Conservation (phyloP, 345 rosid genomes). For the Salix purpurea region DNA sequence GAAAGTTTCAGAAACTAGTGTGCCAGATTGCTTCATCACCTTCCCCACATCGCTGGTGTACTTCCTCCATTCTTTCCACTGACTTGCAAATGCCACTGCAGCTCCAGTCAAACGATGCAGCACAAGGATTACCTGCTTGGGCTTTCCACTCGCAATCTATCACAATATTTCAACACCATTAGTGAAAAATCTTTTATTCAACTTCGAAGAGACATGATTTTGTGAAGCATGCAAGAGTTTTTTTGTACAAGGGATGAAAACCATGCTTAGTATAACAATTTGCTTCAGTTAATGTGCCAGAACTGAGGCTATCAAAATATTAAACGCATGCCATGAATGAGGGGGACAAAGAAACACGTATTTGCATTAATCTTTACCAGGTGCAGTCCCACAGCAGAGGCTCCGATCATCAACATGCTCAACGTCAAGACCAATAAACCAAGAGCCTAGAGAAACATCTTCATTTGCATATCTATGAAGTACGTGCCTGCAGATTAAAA, state of each 20-base stretch:
- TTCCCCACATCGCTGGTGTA: constrained; percentile 34
- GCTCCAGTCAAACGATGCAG: constrained; percentile 35
- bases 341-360: not conserved
- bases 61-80: constrained; percentile 31
- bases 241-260: not conserved
- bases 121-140: constrained; percentile 33
- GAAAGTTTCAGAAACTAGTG: constrained; percentile 54
- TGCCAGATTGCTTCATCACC: constrained; percentile 61
- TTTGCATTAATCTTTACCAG: constrained; percentile 44
- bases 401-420: constrained; percentile 90
- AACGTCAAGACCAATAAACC: constrained; percentile 97
- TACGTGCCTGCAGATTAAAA: constrained; percentile 46
- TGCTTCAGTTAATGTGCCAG: not conserved
- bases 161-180: not conserved
- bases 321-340: not conserved
- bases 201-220: not conserved
- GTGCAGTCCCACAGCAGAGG: constrained; percentile 89
- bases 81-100: constrained; percentile 38
- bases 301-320: not conserved
- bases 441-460: constrained; percentile 89
- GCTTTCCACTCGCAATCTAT: constrained; percentile 38
- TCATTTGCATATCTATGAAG: constrained; percentile 92
- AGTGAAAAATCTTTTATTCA: not conserved
- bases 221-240: not conserved
- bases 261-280: not conserved